A percentile compares a stretch with the other conserved stretches of the same genome.
Evolutionary conservation across 768 basidiomycete species (phyloP).

Genomic region (Jaapia argillacea): DNA sequence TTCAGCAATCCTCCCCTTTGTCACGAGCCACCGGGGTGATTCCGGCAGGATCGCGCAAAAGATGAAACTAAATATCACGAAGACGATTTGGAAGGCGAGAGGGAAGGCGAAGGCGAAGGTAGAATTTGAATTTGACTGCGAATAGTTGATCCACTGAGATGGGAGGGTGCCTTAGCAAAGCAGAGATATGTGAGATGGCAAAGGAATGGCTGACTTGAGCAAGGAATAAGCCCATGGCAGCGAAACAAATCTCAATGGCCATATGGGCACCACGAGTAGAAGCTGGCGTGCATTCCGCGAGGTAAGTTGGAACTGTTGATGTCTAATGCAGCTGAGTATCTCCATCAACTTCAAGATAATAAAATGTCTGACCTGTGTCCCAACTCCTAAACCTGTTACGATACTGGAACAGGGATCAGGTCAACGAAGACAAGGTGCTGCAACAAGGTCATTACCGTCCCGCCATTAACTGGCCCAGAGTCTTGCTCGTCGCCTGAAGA

Average conservation of each 20-base stretch:
- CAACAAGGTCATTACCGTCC: not conserved
- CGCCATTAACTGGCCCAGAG: not conserved
- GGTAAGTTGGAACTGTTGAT: not conserved
- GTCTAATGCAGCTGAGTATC: not conserved
- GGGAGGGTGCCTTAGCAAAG: not conserved
- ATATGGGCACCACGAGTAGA: not conserved
- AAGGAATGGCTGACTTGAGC: not conserved
- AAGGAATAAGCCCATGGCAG: not conserved
- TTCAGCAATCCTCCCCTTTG: not conserved
- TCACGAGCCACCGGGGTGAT: conserved; percentile 1
- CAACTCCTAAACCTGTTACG: not conserved
- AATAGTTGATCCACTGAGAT: not conserved
- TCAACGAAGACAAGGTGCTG: too few relatives aligned
- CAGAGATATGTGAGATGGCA: not conserved
- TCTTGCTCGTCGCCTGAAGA: not conserved
- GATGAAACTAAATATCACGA: not conserved
- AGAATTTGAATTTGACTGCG: not conserved
- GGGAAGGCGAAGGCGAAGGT: not conserved
- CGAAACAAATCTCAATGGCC: not conserved
- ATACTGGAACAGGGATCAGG: too few relatives aligned
- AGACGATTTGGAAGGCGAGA: not conserved
- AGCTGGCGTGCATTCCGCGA: not conserved
- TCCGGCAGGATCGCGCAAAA: not conserved
- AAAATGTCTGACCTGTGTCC: not conserved
- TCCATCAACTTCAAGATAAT: not conserved